Conservation (phyloP, 345 rosid species). For the Gossypium sturtianum region DNA sequence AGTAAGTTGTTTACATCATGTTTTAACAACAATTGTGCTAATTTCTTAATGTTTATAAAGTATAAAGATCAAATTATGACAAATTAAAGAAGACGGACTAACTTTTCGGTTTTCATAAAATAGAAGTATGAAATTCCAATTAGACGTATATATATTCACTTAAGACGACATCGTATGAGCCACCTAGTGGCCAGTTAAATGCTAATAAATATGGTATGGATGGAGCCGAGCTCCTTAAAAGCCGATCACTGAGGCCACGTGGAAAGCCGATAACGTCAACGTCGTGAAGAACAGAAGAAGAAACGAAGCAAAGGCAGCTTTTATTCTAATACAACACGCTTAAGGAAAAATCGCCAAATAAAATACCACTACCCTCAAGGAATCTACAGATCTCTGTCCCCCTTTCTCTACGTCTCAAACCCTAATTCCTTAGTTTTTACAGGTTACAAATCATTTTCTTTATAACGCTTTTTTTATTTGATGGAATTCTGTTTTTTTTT, state of each 20-base stretch:
- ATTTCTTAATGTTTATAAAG: no score
- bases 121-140: no score
- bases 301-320: not conserved
- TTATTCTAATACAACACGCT: constrained; percentile 9
- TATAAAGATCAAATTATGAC: no score
- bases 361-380: not conserved
- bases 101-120: no score
- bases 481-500: not conserved
- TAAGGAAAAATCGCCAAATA: constrained; percentile 4
- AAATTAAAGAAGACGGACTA: no score
- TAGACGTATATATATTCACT: no score
- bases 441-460: not conserved
- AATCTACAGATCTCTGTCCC: constrained; percentile 6
- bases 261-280: not conserved
- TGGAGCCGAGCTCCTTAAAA: not conserved
- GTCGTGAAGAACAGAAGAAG: not conserved
- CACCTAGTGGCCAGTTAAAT: not conserved
- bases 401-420: not conserved
- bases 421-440: not conserved
- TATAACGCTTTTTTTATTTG: not conserved
- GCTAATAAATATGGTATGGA: not conserved
- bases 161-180: not conserved
- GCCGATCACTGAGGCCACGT: not conserved
- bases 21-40: no score
- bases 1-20: no score